These are phyloP conservation scores for Kwoniella europaea DNA, from an alignment of 768 basidiomycete genomes.

Conservation along the genomic window DNA sequence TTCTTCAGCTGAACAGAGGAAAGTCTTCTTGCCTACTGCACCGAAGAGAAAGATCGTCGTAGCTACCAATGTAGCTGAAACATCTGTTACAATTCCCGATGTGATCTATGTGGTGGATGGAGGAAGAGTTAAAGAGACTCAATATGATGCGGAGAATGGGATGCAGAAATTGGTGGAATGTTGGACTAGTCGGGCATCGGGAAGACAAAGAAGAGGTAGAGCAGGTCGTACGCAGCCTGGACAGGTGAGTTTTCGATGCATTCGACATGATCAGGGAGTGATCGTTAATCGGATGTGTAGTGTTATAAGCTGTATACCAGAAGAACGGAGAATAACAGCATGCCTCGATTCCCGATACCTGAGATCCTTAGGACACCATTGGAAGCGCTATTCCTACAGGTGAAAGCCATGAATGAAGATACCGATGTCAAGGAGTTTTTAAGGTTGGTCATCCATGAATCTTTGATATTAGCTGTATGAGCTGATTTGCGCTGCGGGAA, in stretches of 20 bases:
- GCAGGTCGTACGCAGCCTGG: conserved; percentile 76
- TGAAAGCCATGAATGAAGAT: conserved; percentile 77
- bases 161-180: conserved; percentile 78
- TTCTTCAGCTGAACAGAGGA: conserved; percentile 78
- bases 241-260: conserved; percentile 34
- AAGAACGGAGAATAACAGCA: conserved; percentile 67
- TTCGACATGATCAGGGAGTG: too few relatives aligned
- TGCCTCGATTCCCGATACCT: conserved; percentile 76
- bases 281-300: not conserved
- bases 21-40: conserved; percentile 70
- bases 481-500: not conserved
- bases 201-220: conserved; percentile 81
- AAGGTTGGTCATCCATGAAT: conserved; percentile 14
- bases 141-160: conserved; percentile 70
- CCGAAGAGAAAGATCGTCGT: conserved; percentile 78
- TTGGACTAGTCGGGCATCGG: conserved; percentile 71
- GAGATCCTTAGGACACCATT: conserved; percentile 87
- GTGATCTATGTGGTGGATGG: conserved; percentile 82
- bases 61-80: conserved; percentile 82
- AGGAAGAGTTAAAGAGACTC: conserved; percentile 83
- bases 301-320: conserved; percentile 89
- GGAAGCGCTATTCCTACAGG: conserved; percentile 77
- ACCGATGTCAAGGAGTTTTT: conserved; percentile 73
- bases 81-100: conserved; percentile 89
- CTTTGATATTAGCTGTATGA: not conserved